phyloP scores from a whole-genome alignment of 106 monocot genomes.

The Dendrobium nobile region DNA sequence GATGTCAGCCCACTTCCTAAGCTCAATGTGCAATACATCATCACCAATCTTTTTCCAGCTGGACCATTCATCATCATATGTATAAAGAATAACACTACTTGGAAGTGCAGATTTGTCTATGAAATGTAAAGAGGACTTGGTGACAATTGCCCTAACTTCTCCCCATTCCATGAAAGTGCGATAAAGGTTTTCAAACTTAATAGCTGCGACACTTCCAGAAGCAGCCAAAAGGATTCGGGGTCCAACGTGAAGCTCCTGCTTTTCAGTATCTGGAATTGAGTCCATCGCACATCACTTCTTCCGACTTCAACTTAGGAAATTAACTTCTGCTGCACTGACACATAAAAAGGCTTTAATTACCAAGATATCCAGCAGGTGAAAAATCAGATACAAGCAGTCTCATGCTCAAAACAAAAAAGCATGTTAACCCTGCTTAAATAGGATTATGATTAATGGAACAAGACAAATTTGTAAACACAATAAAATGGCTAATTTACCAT shows the following conservation, averaged over 20 bases:
- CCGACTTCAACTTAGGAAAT: background rate
- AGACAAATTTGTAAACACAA: background rate
- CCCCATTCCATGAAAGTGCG: constrained; percentile 75
- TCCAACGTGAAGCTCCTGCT: constrained; percentile 21
- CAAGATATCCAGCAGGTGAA: background rate
- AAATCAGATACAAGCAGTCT: background rate
- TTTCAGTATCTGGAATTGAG: constrained; percentile 12
- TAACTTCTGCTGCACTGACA: background rate
- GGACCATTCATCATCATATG: constrained; percentile 91
- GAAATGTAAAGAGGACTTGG: constrained; percentile 76
- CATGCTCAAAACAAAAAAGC: background rate
- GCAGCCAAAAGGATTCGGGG: constrained; percentile 83
- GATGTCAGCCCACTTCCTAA: constrained; percentile 85
- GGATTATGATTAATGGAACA: background rate
- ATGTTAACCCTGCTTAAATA: background rate
- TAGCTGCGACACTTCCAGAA: constrained; percentile 86
- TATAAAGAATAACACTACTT: constrained; percentile 60
- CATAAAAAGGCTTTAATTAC: background rate
- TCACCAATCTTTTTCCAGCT: constrained; percentile 89
- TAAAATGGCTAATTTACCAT: too few relatives aligned
- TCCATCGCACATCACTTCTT: constrained; percentile 5
- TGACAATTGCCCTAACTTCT: constrained; percentile 81
- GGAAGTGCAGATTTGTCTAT: constrained; percentile 54
- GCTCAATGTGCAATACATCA: constrained; percentile 81
- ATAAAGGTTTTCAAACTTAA: constrained; percentile 81